Base-by-base conservation (phyloP, 2,329 filamentous ascomycete genomes). In the Akanthomyces lecanii region DNA sequence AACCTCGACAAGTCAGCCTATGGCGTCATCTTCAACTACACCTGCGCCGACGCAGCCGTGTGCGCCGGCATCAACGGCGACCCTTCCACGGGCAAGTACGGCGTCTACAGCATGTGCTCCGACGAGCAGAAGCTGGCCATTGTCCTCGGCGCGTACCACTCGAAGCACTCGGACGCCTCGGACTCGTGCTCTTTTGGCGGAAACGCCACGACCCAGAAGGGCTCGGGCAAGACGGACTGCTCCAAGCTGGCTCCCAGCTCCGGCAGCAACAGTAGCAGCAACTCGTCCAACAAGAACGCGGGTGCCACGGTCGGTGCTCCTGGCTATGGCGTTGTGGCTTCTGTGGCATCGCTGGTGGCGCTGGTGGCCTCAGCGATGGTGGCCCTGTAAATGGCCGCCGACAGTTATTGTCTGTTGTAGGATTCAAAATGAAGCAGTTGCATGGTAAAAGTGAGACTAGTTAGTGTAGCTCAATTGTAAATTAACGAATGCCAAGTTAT, bases 81-180 rank as follows among this genome's bases (percentile, higher is more conserved):
- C 58, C 33, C 61, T 28, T 56, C 53, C 30, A 64, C 38, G 21
- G 91, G 89, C 71, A 77, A 82, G 65, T 95, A 91, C 75, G 91
- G 91, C 69, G 84, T 89, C 55, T 92, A 90, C 81, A 85, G 86
- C 75, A 91, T 92, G 86, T 96, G 91, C 81, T 81, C 81, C 68
- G 72, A 84, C 70, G 81, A 82, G 69, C 82, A 90, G 76, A 85
- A 92, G 82, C 85, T 96, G 45, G 85, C 85, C 64, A 92, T 85
- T 56, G 57, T 64, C 18, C 56, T 64, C n/a, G 57, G 58, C 51
- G 63, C 58, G 18, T 64, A 64, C 82, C 90, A 89, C 80, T 72
- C 81, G 67, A 76, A 75, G 67, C 81, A 87, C 71, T 78, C 81
- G 68, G 79, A 80, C 65, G 76, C 77, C 53, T 72, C 77, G 36